Evolutionary conservation across 176 grass and related monocot species (phyloP).

Genomic region (Avena atlantica): DNA sequence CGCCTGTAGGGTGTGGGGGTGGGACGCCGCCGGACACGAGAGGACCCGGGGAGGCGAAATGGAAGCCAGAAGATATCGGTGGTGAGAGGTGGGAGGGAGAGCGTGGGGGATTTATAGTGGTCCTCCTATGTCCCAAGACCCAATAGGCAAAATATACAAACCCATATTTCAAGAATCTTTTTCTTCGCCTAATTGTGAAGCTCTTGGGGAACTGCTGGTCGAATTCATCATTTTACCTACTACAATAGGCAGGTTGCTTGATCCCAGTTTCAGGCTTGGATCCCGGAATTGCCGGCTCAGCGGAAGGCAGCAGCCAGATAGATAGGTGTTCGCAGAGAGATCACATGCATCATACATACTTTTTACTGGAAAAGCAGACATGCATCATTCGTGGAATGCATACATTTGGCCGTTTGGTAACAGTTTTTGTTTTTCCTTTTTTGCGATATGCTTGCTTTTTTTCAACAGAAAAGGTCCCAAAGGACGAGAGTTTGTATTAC

Average conservation of each 20-base stretch:
- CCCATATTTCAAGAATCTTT: not conserved
- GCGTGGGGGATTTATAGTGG: not conserved
- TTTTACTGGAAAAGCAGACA: not conserved
- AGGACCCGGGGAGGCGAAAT: not conserved
- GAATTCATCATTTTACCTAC: not conserved
- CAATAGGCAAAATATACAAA: not conserved
- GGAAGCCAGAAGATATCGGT: slow-evolving; percentile 1
- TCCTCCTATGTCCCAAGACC: not conserved
- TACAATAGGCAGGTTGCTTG: not conserved
- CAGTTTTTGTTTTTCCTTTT: too few relatives aligned
- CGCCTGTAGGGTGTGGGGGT: not conserved
- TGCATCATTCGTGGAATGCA: not conserved
- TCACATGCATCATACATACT: not conserved
- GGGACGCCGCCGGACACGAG: not conserved
- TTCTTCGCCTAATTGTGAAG: not conserved
- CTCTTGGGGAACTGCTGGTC: not conserved
- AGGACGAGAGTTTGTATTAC: too few relatives aligned
- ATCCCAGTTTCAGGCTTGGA: slow-evolving; percentile 3
- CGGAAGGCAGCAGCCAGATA: not conserved
- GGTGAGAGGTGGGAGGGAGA: not conserved
- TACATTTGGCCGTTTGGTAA: not conserved
- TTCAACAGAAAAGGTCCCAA: too few relatives aligned
- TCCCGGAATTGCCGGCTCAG: not conserved
- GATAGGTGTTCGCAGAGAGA: not conserved
- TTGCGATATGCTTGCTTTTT: too few relatives aligned